Base-by-base conservation (phyloP, 495 filamentous ascomycete genomes). In the Pseudevernia furfuracea region DNA sequence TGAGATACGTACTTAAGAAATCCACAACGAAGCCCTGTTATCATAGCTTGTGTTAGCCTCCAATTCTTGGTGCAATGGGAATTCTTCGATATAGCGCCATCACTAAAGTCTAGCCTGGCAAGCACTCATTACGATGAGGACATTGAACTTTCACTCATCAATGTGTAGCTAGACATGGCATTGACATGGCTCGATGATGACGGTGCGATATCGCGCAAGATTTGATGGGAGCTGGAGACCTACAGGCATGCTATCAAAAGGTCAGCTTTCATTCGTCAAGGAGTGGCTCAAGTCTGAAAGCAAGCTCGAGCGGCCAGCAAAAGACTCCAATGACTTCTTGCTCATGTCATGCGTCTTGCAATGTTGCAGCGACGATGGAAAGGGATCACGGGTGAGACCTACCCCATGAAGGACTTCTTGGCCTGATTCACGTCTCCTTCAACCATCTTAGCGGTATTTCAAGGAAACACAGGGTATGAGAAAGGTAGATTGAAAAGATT, bases 1-100 rank as follows among this genome's bases (percentile, higher is more conserved):
- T 25, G n/a, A 25, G 25, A n/a, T 25, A 94, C 92, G 72, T 96
- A 97, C 92, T 96, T 85, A 97, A 76, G 84, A 97, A 97, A 82
- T 97, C 93, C 71, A 92, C 90, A 75, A 96, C 79, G 74, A 84
- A 86, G 57, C 78, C 81, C 82, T 84, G 69, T 71, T 30, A 58
- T 28, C 69, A 70, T 69, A 72, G 59, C 67, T 68, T 66, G 71
- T 65, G 68, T 81, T 69, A 82, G 77, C 72, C 25, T 60, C 21
- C 25, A 37, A 63, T 59, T 65, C 49, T 59, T 4, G 32, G 1
- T 14, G 61, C 14, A 32, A 66, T 63, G 38, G 30, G 28, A 17
- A 10, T 8, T 43, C 44, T 30, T 34, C 21, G 57, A 43, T 34
- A 15, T 34, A 17, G 30, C 52, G 49, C 25, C 25, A 32, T 30